phyloP scores from a whole-genome alignment of 1,139 yeast species.

The Pichia sp. region DNA sequence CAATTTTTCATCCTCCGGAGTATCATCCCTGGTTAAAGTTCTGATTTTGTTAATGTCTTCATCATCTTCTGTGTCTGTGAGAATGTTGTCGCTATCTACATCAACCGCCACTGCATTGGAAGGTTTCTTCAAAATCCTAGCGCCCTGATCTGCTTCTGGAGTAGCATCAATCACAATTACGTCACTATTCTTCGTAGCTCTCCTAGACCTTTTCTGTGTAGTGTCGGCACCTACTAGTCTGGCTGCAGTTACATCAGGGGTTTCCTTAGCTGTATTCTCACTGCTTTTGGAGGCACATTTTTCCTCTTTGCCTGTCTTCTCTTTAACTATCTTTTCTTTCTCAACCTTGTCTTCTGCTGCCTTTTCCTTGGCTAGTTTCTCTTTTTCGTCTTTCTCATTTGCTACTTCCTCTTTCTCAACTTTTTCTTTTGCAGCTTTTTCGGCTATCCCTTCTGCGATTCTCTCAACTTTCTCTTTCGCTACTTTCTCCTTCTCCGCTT shows the following conservation, averaged over 20 bases:
- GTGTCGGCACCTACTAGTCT: slow-evolving; percentile 1
- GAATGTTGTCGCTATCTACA: neutral
- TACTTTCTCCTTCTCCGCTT: neutral
- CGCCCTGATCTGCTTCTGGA: neutral
- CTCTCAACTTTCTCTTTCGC: neutral
- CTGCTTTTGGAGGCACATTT: slow-evolving; percentile 2
- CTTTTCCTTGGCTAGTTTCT: neutral
- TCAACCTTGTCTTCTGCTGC: slow-evolving; percentile 23
- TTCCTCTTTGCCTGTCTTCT: slow-evolving; percentile 2
- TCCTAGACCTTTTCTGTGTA: slow-evolving; percentile 15
- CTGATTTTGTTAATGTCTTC: slow-evolving; percentile 10
- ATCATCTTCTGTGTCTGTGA: slow-evolving; percentile 7
- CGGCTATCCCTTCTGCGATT: neutral
- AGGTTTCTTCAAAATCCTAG: neutral
- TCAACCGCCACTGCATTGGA: neutral
- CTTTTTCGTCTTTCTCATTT: slow-evolving; percentile 3
- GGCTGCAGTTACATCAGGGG: neutral
- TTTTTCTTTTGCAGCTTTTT: neutral
- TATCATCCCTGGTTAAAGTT: slow-evolving; percentile 14
- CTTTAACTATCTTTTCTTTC: slow-evolving; percentile 8
- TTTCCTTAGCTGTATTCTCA: slow-evolving; percentile 6
- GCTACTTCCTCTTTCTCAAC: neutral
- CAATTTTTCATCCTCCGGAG: slow-evolving; percentile 13
- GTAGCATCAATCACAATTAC: neutral
- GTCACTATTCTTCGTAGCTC: slow-evolving; percentile 22